Evolutionary conservation across 2,329 filamentous ascomycete species (phyloP), one percentile per base, ranked within the genome.

Genomic region (Fusarium palustre): DNA sequence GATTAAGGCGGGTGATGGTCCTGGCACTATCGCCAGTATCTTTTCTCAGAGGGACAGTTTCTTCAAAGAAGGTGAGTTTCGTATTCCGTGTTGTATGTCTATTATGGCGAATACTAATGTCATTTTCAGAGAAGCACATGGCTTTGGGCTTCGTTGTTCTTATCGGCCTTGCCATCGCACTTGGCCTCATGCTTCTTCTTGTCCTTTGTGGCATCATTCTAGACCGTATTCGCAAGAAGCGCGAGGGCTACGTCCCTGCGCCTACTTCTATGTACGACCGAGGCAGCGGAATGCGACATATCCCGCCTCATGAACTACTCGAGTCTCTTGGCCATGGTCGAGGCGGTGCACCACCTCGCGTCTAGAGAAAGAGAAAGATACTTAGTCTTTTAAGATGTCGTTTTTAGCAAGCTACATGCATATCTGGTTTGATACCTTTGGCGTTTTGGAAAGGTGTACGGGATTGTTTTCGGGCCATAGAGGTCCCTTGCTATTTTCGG

Each of bases 31-130:
- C 74, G 90, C 91, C 34, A 89, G 88, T 70, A 85, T 98, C 66
- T 97, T 99, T 78, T 91, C 94, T 13, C 90, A 97, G 81, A 91
- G 92, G 49, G 83, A 90, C 67, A 89, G 92, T 76, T 92, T 92
- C 76, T 96, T 97, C 81, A 85, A 85, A 60, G 79, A 82, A 71
- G 79, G 90, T 92, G 84, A 83, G 88, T 85, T 85, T 43, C 57
- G n/a, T 12, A 10, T 7, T 30, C 18, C 31, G 53, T 43, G 24
- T 31, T 18, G 20, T 48, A 6, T 25, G 25, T 34, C 1, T 28
- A 10, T 34, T 31, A 46, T 49, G 20, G 41, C n/a, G n/a, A n/a
- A 25, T 31, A 50, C 64, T 76, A 57, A 76, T 59, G 13, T 39
- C 43, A 12, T 47, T 24, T 38, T 20, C 39, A 69, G 86, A 80